These are phyloP conservation scores for Piedraia hortae DNA, from an alignment of 2,329 filamentous ascomycete species.

Conservation along the genomic window DNA sequence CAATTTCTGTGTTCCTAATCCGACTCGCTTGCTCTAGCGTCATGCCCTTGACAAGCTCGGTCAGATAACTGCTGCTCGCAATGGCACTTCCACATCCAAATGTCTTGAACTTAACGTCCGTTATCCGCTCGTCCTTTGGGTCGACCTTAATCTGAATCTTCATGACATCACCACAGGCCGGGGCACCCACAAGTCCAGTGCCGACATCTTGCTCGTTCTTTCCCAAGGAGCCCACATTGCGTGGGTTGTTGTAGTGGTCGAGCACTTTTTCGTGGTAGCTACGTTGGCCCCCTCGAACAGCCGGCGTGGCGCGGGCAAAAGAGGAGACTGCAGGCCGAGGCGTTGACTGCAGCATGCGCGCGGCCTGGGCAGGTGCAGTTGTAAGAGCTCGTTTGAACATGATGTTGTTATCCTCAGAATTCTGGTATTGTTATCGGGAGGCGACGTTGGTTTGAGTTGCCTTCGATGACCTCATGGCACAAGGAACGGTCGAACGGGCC, in stretches of 20 bases:
- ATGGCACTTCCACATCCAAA: slow-evolving; percentile 90
- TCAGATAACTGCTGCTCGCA: slow-evolving; percentile 80
- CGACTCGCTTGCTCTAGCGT: slow-evolving; percentile 75
- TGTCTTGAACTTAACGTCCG: slow-evolving; percentile 93
- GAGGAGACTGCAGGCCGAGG: slow-evolving; percentile 22
- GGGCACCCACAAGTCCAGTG: slow-evolving; percentile 74
- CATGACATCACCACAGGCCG: slow-evolving; percentile 79
- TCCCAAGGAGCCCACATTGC: slow-evolving; percentile 52
- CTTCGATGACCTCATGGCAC: no score
- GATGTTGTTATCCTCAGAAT: slow-evolving; percentile 7
- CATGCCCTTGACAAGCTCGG: slow-evolving; percentile 86
- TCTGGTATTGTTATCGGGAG: no score
- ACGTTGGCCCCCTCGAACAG: slow-evolving; percentile 16
- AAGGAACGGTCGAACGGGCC: no score
- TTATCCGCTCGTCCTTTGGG: slow-evolving; percentile 62
- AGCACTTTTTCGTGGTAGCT: slow-evolving; percentile 43
- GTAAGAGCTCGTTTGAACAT: slow-evolving; percentile 32
- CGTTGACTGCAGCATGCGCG: slow-evolving; percentile 22
- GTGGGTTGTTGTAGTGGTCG: slow-evolving; percentile 57
- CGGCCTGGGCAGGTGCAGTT: slow-evolving; percentile 24
- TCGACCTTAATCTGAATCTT: slow-evolving; percentile 85
- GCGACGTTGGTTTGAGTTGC: no score
- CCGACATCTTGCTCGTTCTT: slow-evolving; percentile 65
- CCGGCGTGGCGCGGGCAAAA: slow-evolving; percentile 16
- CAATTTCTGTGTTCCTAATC: slow-evolving; percentile 94